phyloP scores from a whole-genome alignment of 306 rosid genomes.

The Glycine soja region DNA sequence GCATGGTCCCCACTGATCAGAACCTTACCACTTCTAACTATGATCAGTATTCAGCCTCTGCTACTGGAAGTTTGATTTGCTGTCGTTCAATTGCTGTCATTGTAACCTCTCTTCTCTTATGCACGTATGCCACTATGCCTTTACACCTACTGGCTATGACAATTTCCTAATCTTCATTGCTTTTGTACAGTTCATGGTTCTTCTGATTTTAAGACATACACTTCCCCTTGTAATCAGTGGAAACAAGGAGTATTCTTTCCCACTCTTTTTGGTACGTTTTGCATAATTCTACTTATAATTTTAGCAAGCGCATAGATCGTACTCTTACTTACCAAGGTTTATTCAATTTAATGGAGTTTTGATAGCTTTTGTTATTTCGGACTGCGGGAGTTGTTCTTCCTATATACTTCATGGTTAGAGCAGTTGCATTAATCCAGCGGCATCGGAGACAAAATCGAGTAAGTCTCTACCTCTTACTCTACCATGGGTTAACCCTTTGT shows the following conservation, averaged over 20 bases:
- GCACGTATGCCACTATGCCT: not conserved
- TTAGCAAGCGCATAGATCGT: slow-evolving; percentile 19
- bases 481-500: not conserved
- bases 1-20: slow-evolving; percentile 87
- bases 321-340: slow-evolving; percentile 36
- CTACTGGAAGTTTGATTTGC: slow-evolving; percentile 64
- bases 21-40: slow-evolving; percentile 56
- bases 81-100: slow-evolving; percentile 68
- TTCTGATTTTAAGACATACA: slow-evolving; percentile 76
- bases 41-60: slow-evolving; percentile 68
- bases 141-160: not conserved
- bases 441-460: slow-evolving; percentile 68
- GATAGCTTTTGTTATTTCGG: slow-evolving; percentile 70
- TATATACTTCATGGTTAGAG: slow-evolving; percentile 68
- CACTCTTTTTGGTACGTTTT: slow-evolving; percentile 74
- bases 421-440: slow-evolving; percentile 63
- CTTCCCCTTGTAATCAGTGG: slow-evolving; percentile 74
- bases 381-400: slow-evolving; percentile 73
- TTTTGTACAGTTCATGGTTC: slow-evolving; percentile 80
- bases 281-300: slow-evolving; percentile 15
- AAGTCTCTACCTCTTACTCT: slow-evolving; percentile 15
- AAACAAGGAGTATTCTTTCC: slow-evolving; percentile 60
- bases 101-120: slow-evolving; percentile 53
- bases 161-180: slow-evolving; percentile 24
- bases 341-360: slow-evolving; percentile 43